Evolutionary conservation across 805 yeast genomes (phyloP), one percentile per base, ranked within the genome.

Genomic region (Candida caryicola): DNA sequence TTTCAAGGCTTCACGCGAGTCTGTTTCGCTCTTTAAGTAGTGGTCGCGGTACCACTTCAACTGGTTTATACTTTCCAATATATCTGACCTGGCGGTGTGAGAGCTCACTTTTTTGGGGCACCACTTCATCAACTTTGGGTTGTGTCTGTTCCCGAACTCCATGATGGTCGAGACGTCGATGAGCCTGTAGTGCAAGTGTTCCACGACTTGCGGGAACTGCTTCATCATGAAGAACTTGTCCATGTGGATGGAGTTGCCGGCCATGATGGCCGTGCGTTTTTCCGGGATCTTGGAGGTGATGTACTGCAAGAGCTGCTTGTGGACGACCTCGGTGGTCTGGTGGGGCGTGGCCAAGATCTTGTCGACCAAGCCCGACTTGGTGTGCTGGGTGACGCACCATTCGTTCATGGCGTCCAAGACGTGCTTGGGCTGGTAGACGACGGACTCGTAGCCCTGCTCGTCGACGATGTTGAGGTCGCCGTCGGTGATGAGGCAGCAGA

Each of bases 201-300:
- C 76, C n/a, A 76, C 59, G 5, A 87, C 81, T 33, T 72, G 60
- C 0, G 98, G 98, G 66, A 93, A 81, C 53, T 91, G 96, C 37
- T 77, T 72, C 56, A 79, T 66, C 83, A 93, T 74, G 61, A 91
- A 93, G 35, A 84, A 71, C 41, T 88, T 76, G 59, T 93, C 99
- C 81, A 87, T 82, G 59, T 93, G 97, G 14, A 93, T 81, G 0
- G 95, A 76, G 50, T 91, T 93, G 2, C 99, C 99, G 0, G 95
- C 95, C 38, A 93, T 61, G 0, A 93, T 63, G 2, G 89, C 97
- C 14, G 67, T 63, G 2, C 78, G 67, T 8, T 67, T 64, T 12
- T 65, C 65, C 3, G 77, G 76, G 7, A 85, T 70, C 49, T 70
- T 76, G 46, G 66, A 66, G 47, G 71, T 56, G 36, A 93, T 63